Conservation (phyloP, 2,329 filamentous ascomycete species). For the Rhinocladiella mackenziei region DNA sequence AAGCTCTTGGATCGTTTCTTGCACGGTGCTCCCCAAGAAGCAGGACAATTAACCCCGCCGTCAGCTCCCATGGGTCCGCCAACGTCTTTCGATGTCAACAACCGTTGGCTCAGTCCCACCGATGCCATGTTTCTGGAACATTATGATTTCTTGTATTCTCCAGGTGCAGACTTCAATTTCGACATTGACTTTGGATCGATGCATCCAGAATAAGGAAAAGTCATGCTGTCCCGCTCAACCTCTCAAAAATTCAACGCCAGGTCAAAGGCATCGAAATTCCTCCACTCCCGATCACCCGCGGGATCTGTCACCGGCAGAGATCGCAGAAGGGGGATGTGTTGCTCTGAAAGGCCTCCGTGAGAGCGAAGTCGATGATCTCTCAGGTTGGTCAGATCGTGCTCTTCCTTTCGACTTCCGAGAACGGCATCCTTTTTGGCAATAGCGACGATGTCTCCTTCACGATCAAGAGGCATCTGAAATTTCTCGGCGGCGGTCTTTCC, state of each 20-base stretch:
- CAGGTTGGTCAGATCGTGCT: conserved; percentile 38
- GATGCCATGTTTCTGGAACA: conserved; percentile 28
- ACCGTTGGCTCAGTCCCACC: conserved; percentile 25
- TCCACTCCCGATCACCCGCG: conserved; percentile 31
- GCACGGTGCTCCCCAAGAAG: neutral
- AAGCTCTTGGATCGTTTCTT: conserved; percentile 29
- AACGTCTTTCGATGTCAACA: conserved; percentile 15
- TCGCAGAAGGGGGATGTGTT: conserved; percentile 38
- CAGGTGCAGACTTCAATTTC: conserved; percentile 34
- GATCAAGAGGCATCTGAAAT: conserved; percentile 40
- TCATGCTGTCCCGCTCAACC: neutral
- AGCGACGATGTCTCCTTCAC: conserved; percentile 42
- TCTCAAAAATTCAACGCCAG: conserved; percentile 36
- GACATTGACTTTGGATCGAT: conserved; percentile 27
- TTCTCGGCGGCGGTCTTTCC: conserved; percentile 34
- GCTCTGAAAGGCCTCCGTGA: conserved; percentile 42
- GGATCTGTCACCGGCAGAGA: conserved; percentile 29
- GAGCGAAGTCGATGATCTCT: conserved; percentile 38
- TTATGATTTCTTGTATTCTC: conserved; percentile 32
- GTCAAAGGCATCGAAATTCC: conserved; percentile 42
- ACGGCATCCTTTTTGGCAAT: conserved; percentile 38
- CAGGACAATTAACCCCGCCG: conserved; percentile 2
- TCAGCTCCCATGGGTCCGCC: conserved; percentile 4
- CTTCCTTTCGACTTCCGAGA: conserved; percentile 36
- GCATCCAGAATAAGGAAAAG: conserved; percentile 3